Conservation (phyloP, 495 filamentous ascomycete species). For the Podospora sp. region DNA sequence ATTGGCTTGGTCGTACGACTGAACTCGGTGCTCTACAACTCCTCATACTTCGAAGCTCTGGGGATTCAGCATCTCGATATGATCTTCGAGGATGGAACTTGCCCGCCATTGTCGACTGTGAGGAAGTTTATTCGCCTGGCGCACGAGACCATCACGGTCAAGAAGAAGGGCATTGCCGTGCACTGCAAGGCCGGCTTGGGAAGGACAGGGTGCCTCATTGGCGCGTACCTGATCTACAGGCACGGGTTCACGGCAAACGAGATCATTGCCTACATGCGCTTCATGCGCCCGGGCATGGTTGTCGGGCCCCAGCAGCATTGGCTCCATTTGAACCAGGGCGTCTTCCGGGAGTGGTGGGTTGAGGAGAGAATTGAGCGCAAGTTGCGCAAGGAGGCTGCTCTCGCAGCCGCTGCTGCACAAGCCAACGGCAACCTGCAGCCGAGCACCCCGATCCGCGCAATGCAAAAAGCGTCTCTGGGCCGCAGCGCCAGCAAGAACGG, state of each 20-base stretch:
- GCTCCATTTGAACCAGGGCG: conserved; percentile 94
- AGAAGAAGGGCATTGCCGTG: conserved; percentile 87
- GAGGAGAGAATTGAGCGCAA: conserved; percentile 78
- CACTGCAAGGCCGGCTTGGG: conserved; percentile 98
- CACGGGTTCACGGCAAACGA: conserved; percentile 99
- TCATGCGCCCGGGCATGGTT: conserved; percentile 99
- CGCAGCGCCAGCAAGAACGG: conserved; percentile 55
- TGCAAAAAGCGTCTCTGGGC: conserved; percentile 54
- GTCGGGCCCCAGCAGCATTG: conserved; percentile 99
- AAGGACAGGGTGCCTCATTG: conserved; percentile 92
- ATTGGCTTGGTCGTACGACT: conserved; percentile 93
- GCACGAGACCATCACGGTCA: conserved; percentile 87
- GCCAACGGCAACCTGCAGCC: conserved; percentile 51
- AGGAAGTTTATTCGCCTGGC: conserved; percentile 92
- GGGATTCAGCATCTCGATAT: conserved; percentile 96
- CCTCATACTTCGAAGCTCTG: conserved; percentile 91
- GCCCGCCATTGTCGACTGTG: conserved; percentile 82
- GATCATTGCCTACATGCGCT: conserved; percentile 97
- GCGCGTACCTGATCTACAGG: conserved; percentile 95
- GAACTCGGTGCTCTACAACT: conserved; percentile 93
- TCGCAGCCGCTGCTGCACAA: conserved; percentile 49
- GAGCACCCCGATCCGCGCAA: conserved; percentile 77
- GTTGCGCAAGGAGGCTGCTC: conserved; percentile 51
- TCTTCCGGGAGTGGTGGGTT: conserved; percentile 97
- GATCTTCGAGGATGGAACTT: conserved; percentile 99